Evolutionary conservation across 108 stramenopile genomes (phyloP), one percentile per base, ranked within the genome.

Genomic region (Stephanodiscus triporus): DNA sequence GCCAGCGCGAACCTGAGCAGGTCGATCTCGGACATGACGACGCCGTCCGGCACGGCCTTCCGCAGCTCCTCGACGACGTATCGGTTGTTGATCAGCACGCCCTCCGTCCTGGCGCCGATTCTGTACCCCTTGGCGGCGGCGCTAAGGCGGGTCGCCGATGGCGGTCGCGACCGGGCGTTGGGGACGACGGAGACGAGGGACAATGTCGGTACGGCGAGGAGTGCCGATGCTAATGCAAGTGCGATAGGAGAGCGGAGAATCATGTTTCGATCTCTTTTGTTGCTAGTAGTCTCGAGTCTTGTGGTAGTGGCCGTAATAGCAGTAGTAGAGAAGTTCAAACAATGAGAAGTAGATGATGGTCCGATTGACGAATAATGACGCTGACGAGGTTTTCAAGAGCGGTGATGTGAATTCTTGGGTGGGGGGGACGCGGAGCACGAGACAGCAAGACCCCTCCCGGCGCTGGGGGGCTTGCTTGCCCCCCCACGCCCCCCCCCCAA

Each of bases 51-150:
- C 7, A 74, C 45, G 37, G 51, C 55, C 37, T 73, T 53, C n/a
- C 36, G 27, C 0, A 82, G 49, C 20, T 76, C 72, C 6, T 82
- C 77, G 47, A 82, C 75, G 58, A 74, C 69, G 49, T 47, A 74
- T 13, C 81, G 77, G 38, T 82, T 78, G 72, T 76, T 77, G 68
- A 68, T 78, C 5, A 78, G 47, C 10, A 82, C 79, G 10, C 79
- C 79, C 61, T 80, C 75, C 22, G 74, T 80, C 36, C 76, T 76
- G 40, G 79, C 79, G 27, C 79, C 79, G 43, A 80, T 61, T 63
- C 76, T 80, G 74, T 80, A 80, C 17, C 60, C 60, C 2, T 38
- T 37, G 0, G 45, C 65, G 66, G 29, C 66, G 29, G 71, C 71
- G 43, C 54, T 66, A 26, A 72, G 71, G 6, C 51, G 66, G 54